Conservation (phyloP, 192 early-diverging fungal genomes). For the Coemansia sp. region DNA sequence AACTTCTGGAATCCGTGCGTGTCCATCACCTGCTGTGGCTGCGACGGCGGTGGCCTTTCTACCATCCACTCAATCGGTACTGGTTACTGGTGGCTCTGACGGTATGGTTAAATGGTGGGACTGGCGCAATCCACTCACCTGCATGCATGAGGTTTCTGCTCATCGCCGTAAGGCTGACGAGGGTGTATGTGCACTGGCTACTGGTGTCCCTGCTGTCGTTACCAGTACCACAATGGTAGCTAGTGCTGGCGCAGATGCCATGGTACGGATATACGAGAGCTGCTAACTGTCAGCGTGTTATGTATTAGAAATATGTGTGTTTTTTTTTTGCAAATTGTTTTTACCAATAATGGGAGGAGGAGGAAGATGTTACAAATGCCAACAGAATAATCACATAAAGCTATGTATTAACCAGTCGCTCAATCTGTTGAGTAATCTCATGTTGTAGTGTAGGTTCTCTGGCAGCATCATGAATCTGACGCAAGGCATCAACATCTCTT, state of each 20-base stretch:
- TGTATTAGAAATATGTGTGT: neutral
- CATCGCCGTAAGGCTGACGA: conserved; percentile 45
- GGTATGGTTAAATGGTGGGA: conserved; percentile 52
- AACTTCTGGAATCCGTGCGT: conserved; percentile 1
- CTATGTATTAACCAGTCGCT: conserved; percentile 3
- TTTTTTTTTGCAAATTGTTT: too few relatives aligned
- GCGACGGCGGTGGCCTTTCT: conserved; percentile 17
- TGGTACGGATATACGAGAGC: neutral
- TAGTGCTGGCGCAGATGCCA: conserved; percentile 37
- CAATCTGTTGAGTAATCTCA: conserved; percentile 38
- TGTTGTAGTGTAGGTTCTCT: conserved; percentile 31
- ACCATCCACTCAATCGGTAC: neutral
- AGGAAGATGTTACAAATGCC: neutral
- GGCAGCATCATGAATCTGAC: conserved; percentile 44
- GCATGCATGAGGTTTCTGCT: conserved; percentile 13
- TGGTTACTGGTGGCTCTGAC: conserved; percentile 39
- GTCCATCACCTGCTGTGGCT: conserved; percentile 1
- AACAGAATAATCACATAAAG: neutral
- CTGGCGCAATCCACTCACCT: conserved; percentile 15
- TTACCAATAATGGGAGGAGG: neutral
- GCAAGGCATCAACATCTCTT: conserved; percentile 64
- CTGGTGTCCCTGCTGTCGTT: neutral
- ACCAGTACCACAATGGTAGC: neutral
- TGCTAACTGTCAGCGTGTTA: neutral
- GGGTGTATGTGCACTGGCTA: conserved; percentile 27